Evolutionary conservation across 768 basidiomycete genomes (phyloP).

Genomic region (Sporobolomyces pararoseus): DNA sequence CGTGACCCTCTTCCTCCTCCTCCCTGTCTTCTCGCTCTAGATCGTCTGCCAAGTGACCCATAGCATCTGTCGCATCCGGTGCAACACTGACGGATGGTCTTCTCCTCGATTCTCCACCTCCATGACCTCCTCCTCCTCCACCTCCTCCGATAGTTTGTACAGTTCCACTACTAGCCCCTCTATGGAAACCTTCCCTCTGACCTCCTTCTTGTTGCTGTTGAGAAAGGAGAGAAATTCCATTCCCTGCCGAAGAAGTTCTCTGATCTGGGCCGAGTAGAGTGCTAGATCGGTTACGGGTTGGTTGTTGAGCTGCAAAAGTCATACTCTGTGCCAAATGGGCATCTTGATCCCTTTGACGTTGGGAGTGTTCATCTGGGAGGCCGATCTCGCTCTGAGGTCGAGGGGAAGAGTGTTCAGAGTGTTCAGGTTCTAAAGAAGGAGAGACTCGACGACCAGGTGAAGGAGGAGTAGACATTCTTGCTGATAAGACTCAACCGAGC

Average conservation of each 20-base stretch:
- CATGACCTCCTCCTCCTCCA: neutral
- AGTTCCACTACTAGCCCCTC: slow-evolving; percentile 6
- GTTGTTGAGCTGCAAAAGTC: slow-evolving; percentile 4
- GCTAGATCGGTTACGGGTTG: slow-evolving; percentile 14
- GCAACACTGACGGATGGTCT: slow-evolving; percentile 10
- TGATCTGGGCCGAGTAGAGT: slow-evolving; percentile 21
- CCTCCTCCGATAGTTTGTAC: neutral
- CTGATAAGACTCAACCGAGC: neutral
- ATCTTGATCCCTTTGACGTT: slow-evolving; percentile 29
- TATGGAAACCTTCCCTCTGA: neutral
- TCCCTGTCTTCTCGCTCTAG: slow-evolving; percentile 35
- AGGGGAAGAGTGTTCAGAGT: slow-evolving; percentile 15
- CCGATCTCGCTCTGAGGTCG: slow-evolving; percentile 21
- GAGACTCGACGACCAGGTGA: slow-evolving; percentile 14
- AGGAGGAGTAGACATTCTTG: neutral
- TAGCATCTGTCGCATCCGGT: slow-evolving; percentile 20
- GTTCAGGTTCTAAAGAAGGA: neutral
- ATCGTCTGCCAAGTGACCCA: slow-evolving; percentile 41
- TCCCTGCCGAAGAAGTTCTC: neutral
- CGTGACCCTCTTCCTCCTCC: slow-evolving; percentile 14
- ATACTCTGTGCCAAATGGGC: slow-evolving; percentile 30
- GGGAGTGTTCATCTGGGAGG: slow-evolving; percentile 18
- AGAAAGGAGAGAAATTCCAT: neutral
- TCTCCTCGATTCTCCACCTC: slow-evolving; percentile 15
- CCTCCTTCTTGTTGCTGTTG: neutral